A percentile compares a stretch with the other conserved stretches of the same genome.
Conservation (phyloP, 1,284 basidiomycete genomes). For the Tremellales sp. region DNA sequence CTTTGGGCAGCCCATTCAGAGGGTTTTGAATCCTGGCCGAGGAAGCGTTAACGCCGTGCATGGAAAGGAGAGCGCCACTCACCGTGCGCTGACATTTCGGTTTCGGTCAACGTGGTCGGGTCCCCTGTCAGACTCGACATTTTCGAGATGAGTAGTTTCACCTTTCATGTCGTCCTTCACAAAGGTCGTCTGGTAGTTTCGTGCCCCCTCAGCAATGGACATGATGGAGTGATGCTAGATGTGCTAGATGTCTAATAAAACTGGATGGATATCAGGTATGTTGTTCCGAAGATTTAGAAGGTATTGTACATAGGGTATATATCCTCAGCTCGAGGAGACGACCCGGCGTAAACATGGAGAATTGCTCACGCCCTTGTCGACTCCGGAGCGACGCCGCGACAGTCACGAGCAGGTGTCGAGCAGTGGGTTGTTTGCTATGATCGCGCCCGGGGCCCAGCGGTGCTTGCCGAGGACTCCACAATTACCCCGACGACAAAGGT, state of each 20-base stretch:
- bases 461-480: background rate
- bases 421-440: background rate
- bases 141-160: too few species aligned
- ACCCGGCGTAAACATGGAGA: background rate
- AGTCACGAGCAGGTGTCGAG: too few species aligned
- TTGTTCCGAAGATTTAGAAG: background rate
- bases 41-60: too few species aligned
- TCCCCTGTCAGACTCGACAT: too few species aligned
- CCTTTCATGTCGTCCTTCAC: too few species aligned
- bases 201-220: background rate
- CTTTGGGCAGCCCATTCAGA: too few species aligned
- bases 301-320: background rate
- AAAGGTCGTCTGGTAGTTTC: slow-evolving; percentile 26
- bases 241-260: background rate
- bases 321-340: background rate
- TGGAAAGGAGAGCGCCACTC: too few species aligned
- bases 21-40: too few species aligned
- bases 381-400: background rate
- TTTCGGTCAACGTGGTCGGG: too few species aligned
- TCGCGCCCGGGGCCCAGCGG: background rate
- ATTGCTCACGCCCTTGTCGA: background rate
- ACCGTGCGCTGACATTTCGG: too few species aligned
- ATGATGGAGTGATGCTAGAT: background rate
- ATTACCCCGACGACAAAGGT: background rate
- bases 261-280: background rate